Percentiles rank a stretch among this genome's conserved stretches.
These are phyloP conservation scores for Lyophyllum shimeji DNA, from an alignment of 768 basidiomycete species.

Conservation along the genomic window DNA sequence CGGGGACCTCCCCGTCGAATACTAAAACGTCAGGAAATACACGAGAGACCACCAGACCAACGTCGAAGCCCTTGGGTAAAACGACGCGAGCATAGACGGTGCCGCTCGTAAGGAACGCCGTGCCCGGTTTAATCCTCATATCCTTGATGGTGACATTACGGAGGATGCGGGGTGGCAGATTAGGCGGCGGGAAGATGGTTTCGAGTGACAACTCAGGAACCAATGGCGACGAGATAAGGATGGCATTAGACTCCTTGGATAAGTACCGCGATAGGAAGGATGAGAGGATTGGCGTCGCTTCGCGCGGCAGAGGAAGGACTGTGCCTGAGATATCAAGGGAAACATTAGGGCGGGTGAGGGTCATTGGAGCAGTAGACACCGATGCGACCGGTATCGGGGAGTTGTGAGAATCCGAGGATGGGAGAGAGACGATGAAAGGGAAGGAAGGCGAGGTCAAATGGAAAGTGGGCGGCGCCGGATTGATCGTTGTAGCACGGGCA, in stretches of 20 bases:
- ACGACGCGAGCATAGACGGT: constrained; percentile 63
- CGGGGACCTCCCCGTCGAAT: constrained; percentile 69
- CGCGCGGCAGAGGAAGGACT: constrained; percentile 50
- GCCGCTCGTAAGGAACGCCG: constrained; percentile 64
- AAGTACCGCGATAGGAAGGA: constrained; percentile 65
- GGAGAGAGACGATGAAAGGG: constrained; percentile 62
- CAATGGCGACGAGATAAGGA: constrained; percentile 58
- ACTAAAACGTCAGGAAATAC: constrained; percentile 78
- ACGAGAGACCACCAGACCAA: constrained; percentile 59
- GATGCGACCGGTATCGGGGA: constrained; percentile 48
- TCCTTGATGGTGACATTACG: constrained; percentile 71
- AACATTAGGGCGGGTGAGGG: constrained; percentile 67
- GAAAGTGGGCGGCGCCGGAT: constrained; percentile 54
- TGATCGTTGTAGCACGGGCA: constrained; percentile 56
- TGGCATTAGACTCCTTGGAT: constrained; percentile 52
- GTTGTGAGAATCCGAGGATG: constrained; percentile 20
- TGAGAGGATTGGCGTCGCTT: constrained; percentile 47
- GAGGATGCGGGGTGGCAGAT: constrained; percentile 63
- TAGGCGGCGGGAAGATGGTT: constrained; percentile 64
- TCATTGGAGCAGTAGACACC: constrained; percentile 54
- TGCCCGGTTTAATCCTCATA: constrained; percentile 67
- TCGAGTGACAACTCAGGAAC: constrained; percentile 46
- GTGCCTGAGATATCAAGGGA: constrained; percentile 55
- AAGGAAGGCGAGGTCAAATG: constrained; percentile 52
- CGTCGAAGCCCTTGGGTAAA: constrained; percentile 67